Base-by-base conservation (phyloP, 1,284 basidiomycete species). In the Ganoderma sp. region DNA sequence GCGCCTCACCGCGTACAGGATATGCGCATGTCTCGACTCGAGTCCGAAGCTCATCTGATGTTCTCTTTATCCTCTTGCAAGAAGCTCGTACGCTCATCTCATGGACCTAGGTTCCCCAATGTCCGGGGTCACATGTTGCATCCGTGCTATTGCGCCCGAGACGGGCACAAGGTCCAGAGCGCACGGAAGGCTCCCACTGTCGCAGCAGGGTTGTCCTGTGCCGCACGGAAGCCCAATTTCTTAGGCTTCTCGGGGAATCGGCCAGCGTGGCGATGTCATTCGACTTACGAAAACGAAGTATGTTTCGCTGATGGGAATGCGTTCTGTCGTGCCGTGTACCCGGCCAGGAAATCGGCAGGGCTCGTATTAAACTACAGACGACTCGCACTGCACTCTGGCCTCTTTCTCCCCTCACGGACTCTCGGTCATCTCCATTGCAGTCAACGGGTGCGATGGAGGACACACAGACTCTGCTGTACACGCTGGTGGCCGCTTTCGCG, bases 381-480 rank as follows among this genome's bases (percentile, higher is more conserved):
- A 15, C 43, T n/a, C 17, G 19, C 37, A 14, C 15, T 34, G 15
- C 12, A 19, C 34, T 22, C 19, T 34, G 17, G 19, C n/a, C 37
- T 14, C 28, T 14, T 59, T 7, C 37, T 17, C 56, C 57, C 28
- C 39, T 22, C 14, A 59, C n/a, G 5, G n/a, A 7, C 17, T n/a
- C 57, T 15, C 57, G 9, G 12, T 8, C 57, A 59, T 19, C 52
- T n/a, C 28, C 28, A 32, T n/a, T 28, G 52, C 28, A 8, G 25
- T n/a, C 28, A 1, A 1, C 10, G 25, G n/a, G 10, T 19, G n/a
- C 34, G 34, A 58, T 58, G 57, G 57, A 58, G 37, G 57, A 58
- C 14, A 15, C 54, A 28, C 57, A 58, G 9, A 19, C 57, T n/a
- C 22, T 62, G 10, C 48, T 62, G 45, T 62, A 50, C 32, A 43